These are phyloP conservation scores for Coemansia sp. DNA, from an alignment of 192 early-diverging fungal genomes.

Conservation along the genomic window DNA sequence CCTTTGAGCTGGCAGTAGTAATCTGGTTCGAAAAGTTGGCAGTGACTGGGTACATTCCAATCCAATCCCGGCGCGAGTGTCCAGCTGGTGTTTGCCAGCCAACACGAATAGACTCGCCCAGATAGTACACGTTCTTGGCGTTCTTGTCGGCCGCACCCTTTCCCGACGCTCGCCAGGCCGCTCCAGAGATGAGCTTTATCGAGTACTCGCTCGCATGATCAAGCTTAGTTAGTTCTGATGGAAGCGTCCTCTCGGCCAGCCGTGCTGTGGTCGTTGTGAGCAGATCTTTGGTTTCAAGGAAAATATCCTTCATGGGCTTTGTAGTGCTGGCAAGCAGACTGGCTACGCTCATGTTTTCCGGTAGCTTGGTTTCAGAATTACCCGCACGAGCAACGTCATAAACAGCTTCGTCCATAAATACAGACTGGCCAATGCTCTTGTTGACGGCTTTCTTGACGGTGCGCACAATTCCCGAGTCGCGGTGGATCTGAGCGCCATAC, in stretches of 20 bases:
- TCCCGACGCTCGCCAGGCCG: conserved; percentile 17
- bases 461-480: conserved; percentile 72
- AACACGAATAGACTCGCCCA: conserved; percentile 77
- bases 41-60: conserved; percentile 83
- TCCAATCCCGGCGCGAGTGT: conserved; percentile 83
- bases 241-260: conserved; percentile 40
- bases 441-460: conserved; percentile 56
- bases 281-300: conserved; percentile 59
- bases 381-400: not conserved
- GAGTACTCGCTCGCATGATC: conserved; percentile 25
- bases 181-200: conserved; percentile 28
- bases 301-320: conserved; percentile 59
- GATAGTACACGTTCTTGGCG: conserved; percentile 42
- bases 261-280: conserved; percentile 48
- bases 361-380: not conserved
- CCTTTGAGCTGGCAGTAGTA: conserved; percentile 73
- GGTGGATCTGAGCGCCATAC: conserved; percentile 82
- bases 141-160: conserved; percentile 11
- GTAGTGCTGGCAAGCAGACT: conserved; percentile 61
- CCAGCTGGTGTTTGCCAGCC: conserved; percentile 73
- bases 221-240: conserved; percentile 39
- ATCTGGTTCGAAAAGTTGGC: conserved; percentile 73
- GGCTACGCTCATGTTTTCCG: conserved; percentile 23
- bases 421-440: conserved; percentile 46
- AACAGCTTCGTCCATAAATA: conserved; percentile 25